Evolutionary conservation across 257 asterid species (phyloP).

Genomic region (Catharanthus roseus): DNA sequence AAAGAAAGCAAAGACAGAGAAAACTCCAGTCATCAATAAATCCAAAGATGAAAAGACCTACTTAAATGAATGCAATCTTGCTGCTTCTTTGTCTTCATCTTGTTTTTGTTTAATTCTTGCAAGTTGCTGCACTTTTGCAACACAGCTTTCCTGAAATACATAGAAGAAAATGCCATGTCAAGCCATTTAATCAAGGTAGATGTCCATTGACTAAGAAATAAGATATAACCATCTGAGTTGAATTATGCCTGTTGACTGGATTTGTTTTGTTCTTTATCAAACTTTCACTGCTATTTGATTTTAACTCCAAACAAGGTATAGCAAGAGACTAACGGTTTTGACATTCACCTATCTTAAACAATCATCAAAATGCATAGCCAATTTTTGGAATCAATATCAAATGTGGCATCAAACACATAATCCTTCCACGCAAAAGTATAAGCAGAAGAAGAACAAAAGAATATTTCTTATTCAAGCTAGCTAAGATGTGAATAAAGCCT

Average conservation of each 20-base stretch:
- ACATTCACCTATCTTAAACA: background rate
- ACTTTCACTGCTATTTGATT: background rate
- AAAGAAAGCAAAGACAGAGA: background rate
- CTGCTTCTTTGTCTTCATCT: slow-evolving; percentile 65
- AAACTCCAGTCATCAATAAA: slow-evolving; percentile 7
- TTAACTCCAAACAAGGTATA: background rate
- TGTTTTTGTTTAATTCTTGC: slow-evolving; percentile 76
- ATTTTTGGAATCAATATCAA: background rate
- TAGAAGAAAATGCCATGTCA: background rate
- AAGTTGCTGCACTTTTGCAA: slow-evolving; percentile 69
- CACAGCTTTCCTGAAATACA: slow-evolving; percentile 52
- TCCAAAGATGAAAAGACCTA: slow-evolving; percentile 28
- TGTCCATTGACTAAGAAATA: background rate
- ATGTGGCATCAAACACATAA: background rate
- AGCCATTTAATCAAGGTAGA: background rate
- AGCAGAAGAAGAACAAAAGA: background rate
- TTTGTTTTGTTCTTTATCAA: background rate
- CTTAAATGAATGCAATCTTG: slow-evolving; percentile 82
- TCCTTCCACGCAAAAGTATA: background rate
- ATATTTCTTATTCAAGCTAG: background rate
- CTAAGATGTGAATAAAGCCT: background rate
- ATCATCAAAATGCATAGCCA: background rate
- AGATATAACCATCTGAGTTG: background rate
- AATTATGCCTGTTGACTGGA: background rate
- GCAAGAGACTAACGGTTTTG: background rate